A percentile compares a stretch with the other conserved stretches of the same genome.
These are phyloP conservation scores for Candida vaughaniae DNA, from an alignment of 805 yeast species.

Conservation along the genomic window DNA sequence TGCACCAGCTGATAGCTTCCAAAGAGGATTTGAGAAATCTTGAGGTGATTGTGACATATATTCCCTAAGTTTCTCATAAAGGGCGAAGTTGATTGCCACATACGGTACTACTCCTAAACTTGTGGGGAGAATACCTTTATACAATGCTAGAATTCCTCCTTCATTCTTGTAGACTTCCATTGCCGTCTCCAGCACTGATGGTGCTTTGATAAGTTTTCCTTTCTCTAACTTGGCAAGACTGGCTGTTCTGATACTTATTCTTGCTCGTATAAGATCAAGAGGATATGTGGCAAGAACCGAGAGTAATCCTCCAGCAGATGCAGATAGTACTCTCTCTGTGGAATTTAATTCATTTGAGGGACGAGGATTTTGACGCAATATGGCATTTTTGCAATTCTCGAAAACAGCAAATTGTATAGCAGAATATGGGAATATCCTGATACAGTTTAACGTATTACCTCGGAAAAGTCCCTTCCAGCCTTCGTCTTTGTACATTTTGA, in stretches of 20 bases:
- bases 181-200: slow-evolving; percentile 66
- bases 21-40: slow-evolving; percentile 45
- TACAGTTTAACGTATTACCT: slow-evolving; percentile 88
- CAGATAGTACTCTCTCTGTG: slow-evolving; percentile 65
- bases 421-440: slow-evolving; percentile 88
- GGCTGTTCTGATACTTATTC: slow-evolving; percentile 89
- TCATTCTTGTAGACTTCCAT: slow-evolving; percentile 63
- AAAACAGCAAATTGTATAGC: slow-evolving; percentile 92
- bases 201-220: slow-evolving; percentile 54
- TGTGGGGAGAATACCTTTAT: slow-evolving; percentile 88
- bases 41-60: slow-evolving; percentile 33
- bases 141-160: slow-evolving; percentile 79
- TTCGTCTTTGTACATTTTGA: slow-evolving; percentile 81
- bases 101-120: slow-evolving; percentile 94
- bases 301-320: slow-evolving; percentile 76
- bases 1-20: slow-evolving; percentile 78
- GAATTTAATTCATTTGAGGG: slow-evolving; percentile 42
- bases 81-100: slow-evolving; percentile 88
- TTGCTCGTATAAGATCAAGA: slow-evolving; percentile 83
- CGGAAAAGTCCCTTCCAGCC: slow-evolving; percentile 88
- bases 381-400: slow-evolving; percentile 53
- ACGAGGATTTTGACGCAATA: slow-evolving; percentile 21
- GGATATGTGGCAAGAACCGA: slow-evolving; percentile 89
- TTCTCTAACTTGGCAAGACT: slow-evolving; percentile 46
- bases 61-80: slow-evolving; percentile 80